Base-by-base conservation (phyloP, 169 alveolate genomes). In the Eimeria praecox region DNA sequence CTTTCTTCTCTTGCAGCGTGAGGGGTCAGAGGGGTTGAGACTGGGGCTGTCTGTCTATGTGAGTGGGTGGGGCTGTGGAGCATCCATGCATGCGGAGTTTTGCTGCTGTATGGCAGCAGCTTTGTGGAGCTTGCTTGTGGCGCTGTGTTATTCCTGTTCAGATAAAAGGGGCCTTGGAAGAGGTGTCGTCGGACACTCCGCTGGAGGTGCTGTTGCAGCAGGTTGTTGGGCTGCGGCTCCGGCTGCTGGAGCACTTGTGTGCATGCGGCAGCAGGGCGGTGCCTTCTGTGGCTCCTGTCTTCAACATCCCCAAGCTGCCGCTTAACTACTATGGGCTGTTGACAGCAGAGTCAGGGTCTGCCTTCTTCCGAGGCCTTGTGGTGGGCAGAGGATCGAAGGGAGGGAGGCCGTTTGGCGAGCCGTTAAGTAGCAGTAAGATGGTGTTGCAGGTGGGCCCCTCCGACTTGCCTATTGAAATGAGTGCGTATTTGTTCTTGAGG, bases 391-490 rank as follows among this genome's bases (percentile, higher is more conserved):
- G 33, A 30, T 9, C 73, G n/a, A 27, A 14, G 16, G 10, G n/a
- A 30, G 16, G 44, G 62, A 38, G n/a, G 49, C 59, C 62, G 12
- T 20, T 27, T 42, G 35, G 89, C 10, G 49, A 12, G 14, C 35
- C 95, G 16, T 75, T 38, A 33, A 35, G 59, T 59, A 64, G 73
- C 62, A 93, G 78, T 69, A 96, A 96, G 75, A 95, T 96, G 97
- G 97, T 96, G 73, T 73, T 97, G 64, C 97, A 96, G 59, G 93
- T 95, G 90, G 97, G 97, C 40, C 97, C 98, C 14, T 95, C 97
- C 44, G 98, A 96, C 52, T 69, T 95, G 35, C 98, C 98, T 35
- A 88, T 95, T 38, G 97, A 96, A 49, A 71, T 96, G 77, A 93
- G 97, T 38, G 94, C 90, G 16, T 96, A 96, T 46, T 90, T 97